Conservation (phyloP, 2,329 filamentous ascomycete genomes). For the Cryphonectria nitschkei region DNA sequence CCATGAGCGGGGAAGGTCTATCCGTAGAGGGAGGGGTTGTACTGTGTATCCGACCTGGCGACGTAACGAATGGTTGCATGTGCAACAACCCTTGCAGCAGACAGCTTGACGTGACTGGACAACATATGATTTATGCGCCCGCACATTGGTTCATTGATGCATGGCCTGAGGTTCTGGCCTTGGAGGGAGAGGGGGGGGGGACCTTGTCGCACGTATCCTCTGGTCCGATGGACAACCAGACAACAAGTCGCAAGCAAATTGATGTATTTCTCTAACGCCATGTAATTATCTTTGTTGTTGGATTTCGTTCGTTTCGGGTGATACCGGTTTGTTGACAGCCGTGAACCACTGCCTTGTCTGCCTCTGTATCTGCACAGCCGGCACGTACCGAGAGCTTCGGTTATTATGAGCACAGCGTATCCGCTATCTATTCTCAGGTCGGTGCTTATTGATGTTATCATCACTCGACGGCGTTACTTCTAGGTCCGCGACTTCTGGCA, state of each 20-base stretch:
- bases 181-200: too few relatives aligned
- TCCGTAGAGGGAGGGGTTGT: too few relatives aligned
- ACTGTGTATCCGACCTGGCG: background rate
- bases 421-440: background rate
- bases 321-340: slow-evolving; percentile 1
- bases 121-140: background rate
- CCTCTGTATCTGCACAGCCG: background rate
- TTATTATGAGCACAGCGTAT: background rate
- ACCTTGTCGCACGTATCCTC: background rate
- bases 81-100: background rate
- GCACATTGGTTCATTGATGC: background rate
- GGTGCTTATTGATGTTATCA: background rate
- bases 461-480: slow-evolving; percentile 6
- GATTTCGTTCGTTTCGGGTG: background rate
- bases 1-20: background rate
- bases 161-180: background rate
- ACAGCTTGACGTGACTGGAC: background rate
- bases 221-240: background rate
- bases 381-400: background rate
- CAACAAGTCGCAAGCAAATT: background rate
- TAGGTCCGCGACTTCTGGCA: background rate
- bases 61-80: background rate
- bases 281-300: background rate
- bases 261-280: background rate
- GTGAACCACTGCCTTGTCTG: background rate